These are phyloP conservation scores for Phytophthora podocarpi DNA, from an alignment of 352 stramenopile genomes.

Conservation along the genomic window DNA sequence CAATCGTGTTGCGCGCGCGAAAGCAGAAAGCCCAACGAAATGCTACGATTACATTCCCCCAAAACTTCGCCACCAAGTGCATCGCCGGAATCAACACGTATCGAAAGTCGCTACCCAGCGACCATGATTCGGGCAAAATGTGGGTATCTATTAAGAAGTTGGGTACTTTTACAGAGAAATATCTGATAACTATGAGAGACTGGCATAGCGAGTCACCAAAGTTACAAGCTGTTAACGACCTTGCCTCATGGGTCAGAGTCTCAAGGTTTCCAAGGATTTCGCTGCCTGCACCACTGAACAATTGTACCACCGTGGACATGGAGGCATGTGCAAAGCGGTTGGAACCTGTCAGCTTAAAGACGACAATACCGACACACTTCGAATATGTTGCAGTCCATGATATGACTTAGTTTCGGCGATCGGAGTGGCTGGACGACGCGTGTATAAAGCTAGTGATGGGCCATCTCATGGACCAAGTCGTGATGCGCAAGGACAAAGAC, in stretches of 20 bases:
- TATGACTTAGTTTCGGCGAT: constrained; percentile 2
- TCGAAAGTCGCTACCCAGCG: background rate
- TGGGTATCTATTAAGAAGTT: background rate
- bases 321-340: constrained; percentile 2
- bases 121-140: background rate
- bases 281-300: constrained; percentile 1
- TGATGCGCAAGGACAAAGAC: too few relatives aligned
- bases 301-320: constrained; percentile 1
- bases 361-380: background rate
- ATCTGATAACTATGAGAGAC: background rate
- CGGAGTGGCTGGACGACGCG: constrained; percentile 6
- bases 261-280: background rate
- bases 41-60: constrained; percentile 1
- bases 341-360: background rate
- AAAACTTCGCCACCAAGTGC: background rate
- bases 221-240: background rate
- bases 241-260: background rate
- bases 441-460: too few relatives aligned
- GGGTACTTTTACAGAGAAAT: background rate
- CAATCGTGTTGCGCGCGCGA: background rate
- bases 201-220: background rate
- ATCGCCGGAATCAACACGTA: background rate
- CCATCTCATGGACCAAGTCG: too few relatives aligned
- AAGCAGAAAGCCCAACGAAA: background rate
- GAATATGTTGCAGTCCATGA: background rate